A percentile compares a stretch with the other conserved stretches of the same genome.
These are phyloP conservation scores for Penicillium soppii DNA, from an alignment of 495 filamentous ascomycete species.

Conservation along the genomic window DNA sequence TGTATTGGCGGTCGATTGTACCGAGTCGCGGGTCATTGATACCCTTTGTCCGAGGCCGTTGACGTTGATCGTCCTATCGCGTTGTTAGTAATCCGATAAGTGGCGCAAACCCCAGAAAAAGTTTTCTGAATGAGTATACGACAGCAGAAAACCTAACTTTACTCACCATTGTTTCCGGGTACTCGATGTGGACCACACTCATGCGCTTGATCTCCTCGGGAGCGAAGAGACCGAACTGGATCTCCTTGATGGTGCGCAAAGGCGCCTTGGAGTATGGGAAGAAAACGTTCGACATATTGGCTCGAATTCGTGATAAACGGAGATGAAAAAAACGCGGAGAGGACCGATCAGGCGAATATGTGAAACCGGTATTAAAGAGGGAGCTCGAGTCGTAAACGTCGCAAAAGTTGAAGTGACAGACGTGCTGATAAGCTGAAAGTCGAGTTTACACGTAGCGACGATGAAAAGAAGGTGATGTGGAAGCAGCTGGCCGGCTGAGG, in stretches of 20 bases:
- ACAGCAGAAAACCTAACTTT: neutral
- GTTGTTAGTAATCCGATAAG: slow-evolving; percentile 21
- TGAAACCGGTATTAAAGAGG: slow-evolving; percentile 13
- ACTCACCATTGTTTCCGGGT: slow-evolving; percentile 92
- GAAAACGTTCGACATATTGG: slow-evolving; percentile 88
- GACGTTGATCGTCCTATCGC: slow-evolving; percentile 75
- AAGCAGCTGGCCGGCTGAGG: slow-evolving; percentile 48
- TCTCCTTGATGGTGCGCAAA: slow-evolving; percentile 92
- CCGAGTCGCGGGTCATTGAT: slow-evolving; percentile 93
- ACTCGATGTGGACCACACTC: slow-evolving; percentile 90
- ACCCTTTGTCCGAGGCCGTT: slow-evolving; percentile 81
- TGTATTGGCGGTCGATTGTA: slow-evolving; percentile 89
- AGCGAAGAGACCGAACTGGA: slow-evolving; percentile 95
- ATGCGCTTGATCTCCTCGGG: slow-evolving; percentile 97
- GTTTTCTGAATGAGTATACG: neutral
- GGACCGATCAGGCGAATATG: slow-evolving; percentile 4
- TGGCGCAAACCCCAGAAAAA: slow-evolving; percentile 7
- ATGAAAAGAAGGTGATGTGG: slow-evolving; percentile 36
- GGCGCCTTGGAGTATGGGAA: slow-evolving; percentile 93
- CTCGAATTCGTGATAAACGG: slow-evolving; percentile 23
- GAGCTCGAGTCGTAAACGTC: slow-evolving; percentile 16
- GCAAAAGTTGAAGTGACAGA: slow-evolving; percentile 23
- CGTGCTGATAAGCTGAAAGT: slow-evolving; percentile 14
- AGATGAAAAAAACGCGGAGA: slow-evolving; percentile 8
- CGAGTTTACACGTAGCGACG: slow-evolving; percentile 26